Conservation (phyloP, 2,329 filamentous ascomycete species). For the Leptographium flavum region DNA sequence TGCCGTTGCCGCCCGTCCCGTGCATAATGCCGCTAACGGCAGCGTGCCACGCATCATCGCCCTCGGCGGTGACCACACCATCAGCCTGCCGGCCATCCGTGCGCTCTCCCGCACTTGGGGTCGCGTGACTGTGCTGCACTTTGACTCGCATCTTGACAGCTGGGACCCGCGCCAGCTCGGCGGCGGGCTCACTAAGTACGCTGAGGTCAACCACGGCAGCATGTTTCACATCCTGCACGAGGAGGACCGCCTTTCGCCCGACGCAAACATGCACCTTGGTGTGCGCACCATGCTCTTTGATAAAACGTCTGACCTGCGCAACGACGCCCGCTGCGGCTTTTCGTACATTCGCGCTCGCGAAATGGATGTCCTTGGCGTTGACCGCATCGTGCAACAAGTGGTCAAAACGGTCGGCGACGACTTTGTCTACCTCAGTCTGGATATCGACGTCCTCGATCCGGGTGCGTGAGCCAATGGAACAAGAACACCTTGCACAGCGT, state of each 20-base stretch:
- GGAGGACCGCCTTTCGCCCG: conserved; percentile 20
- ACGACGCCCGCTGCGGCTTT: conserved; percentile 46
- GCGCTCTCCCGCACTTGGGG: conserved; percentile 1
- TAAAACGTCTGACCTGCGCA: conserved; percentile 27
- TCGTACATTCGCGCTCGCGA: conserved; percentile 44
- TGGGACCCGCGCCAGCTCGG: conserved; percentile 46
- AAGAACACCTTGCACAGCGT: too few relatives aligned
- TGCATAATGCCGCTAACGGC: neutral
- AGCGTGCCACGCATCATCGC: conserved; percentile 1
- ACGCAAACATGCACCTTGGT: conserved; percentile 35
- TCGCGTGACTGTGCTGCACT: conserved; percentile 36
- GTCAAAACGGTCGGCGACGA: conserved; percentile 35
- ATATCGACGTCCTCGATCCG: conserved; percentile 71
- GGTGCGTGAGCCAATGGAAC: neutral
- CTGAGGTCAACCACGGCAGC: conserved; percentile 44
- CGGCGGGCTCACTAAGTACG: conserved; percentile 43
- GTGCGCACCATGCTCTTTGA: conserved; percentile 35
- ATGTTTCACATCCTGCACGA: conserved; percentile 48
- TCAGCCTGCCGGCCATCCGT: conserved; percentile 5
- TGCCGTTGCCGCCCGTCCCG: neutral
- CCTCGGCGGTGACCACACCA: conserved; percentile 6
- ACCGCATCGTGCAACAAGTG: conserved; percentile 50
- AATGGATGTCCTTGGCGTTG: conserved; percentile 54
- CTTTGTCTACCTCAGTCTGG: conserved; percentile 56
- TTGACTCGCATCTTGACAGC: conserved; percentile 46